Evolutionary conservation across 371 early-diverging fungal species (phyloP).

Genomic region (Mortierella sp.): DNA sequence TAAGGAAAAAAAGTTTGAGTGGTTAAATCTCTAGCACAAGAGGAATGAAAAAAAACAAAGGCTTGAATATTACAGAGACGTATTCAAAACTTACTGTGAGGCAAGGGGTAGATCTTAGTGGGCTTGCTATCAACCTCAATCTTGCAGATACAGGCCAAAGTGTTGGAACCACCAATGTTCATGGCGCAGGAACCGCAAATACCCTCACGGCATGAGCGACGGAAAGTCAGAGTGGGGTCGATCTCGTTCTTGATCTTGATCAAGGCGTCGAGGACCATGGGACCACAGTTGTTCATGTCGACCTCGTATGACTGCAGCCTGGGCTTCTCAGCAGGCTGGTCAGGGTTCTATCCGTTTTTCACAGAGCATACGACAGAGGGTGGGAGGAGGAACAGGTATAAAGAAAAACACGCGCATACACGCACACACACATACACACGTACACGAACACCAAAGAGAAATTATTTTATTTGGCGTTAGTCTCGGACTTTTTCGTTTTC

Average conservation of each 20-base stretch:
- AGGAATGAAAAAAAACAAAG: not conserved
- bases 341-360: constrained; percentile 78
- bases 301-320: constrained; percentile 87
- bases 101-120: constrained; percentile 94
- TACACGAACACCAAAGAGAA: no score
- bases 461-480: constrained; percentile 10
- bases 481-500: constrained; percentile 24
- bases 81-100: constrained; percentile 80
- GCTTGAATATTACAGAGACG: not conserved
- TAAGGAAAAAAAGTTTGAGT: constrained; percentile 12
- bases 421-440: not conserved
- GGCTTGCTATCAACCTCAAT: constrained; percentile 80
- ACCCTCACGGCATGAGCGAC: constrained; percentile 79
- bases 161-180: constrained; percentile 96
- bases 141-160: constrained; percentile 91
- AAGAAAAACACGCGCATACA: not conserved
- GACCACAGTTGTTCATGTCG: constrained; percentile 91
- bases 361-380: not conserved
- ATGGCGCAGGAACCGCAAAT: constrained; percentile 98
- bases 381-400: not conserved
- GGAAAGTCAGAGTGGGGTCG: constrained; percentile 89
- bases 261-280: constrained; percentile 95
- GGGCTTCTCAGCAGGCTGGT: constrained; percentile 90
- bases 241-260: constrained; percentile 97
- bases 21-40: not conserved